Base-by-base conservation (phyloP, 208 protist genomes). In the Endotrypanum monterogeii region DNA sequence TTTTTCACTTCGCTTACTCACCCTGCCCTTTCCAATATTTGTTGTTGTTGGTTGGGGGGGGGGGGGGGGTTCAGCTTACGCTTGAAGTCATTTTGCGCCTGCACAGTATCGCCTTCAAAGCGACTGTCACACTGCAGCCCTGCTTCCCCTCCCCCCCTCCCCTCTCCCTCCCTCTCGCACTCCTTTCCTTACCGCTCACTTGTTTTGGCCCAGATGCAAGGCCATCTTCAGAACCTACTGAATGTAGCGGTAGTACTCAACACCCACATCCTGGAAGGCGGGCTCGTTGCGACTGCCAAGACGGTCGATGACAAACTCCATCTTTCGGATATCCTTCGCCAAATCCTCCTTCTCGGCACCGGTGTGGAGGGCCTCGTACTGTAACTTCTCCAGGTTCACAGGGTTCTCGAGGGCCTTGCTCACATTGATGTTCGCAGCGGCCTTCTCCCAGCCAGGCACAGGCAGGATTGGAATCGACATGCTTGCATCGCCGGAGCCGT, bases 231-330 rank as follows among this genome's bases (percentile, higher is more conserved):
- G 48, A 28, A 6, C 55, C 61, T 90, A 93, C 70, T 86, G 71
- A 25, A 96, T 83, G 79, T 86, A 97, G 54, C 81, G 82, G 73
- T 97, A 97, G 84, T 96, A 97, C 75, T 97, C 93, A 68, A 97
- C 91, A 62, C 93, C 93, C 60, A 97, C 84, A 76, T 97, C 93
- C 74, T 97, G 93, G 82, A 96, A 97, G 62, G 91, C 85, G 54
- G 72, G 67, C 78, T 97, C 93, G 79, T 96, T 93, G 57, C 89
- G 85, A 74, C 41, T 85, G 48, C 93, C 93, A 57, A 96, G 69
- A 62, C 85, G 90, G 60, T 88, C 91, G 25, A 97, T 83, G 50
- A 96, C 88, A 63, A 97, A 95, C 79, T 94, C 90, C 79, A 86
- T 89, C 57, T 91, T 80, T 37, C 89, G 87, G 57, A 73, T 75